Evolutionary conservation across 2,329 filamentous ascomycete genomes (phyloP), one percentile per base, ranked within the genome.

Genomic region (Drechslera avenae): DNA sequence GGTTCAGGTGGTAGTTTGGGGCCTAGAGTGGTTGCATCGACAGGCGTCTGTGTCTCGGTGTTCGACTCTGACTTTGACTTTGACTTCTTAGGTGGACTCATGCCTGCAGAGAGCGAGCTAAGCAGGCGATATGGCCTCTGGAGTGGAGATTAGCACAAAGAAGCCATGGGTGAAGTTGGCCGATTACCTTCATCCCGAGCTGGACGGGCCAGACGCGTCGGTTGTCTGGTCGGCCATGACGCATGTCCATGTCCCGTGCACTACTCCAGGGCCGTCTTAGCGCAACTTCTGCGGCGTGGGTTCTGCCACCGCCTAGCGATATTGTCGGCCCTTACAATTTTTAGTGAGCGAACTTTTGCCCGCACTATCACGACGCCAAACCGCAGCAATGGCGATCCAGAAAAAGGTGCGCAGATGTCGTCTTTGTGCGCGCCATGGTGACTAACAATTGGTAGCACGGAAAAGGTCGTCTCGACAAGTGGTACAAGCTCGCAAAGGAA

Each of bases 401-500:
- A 97, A 97, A 83, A 97, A 97, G 78, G 83, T 64, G 39, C 52
- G 54, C 44, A 48, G 28, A 32, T n/a, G 41, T 28, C 10, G 3
- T n/a, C 12, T 2, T 9, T 3, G 23, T 23, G 13, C 10, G 4
- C 6, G 7, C 9, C 16, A 28, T 21, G n/a, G 7, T 5, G 3
- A 10, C 71, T 69, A 66, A 78, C 49, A 59, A 10, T 30, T 37
- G 5, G 2, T 51, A 84, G 83, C 89, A 96, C 79, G 93, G 91
- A 78, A 97, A 97, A 80, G 93, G 93, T 76, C 92, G 93, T 84
- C 83, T 97, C 69, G 94, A 99, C 78, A 97, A 97, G 78, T 97
- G 92, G 90, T 99, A 97, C 78, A 93, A 92, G 73, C 86, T 97
- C 68, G 94, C 94, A 56, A 99, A 99, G 77, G 94, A 99, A 75